phyloP scores from a whole-genome alignment of 2,329 filamentous ascomycete species.

The Cladosporium sp. region DNA sequence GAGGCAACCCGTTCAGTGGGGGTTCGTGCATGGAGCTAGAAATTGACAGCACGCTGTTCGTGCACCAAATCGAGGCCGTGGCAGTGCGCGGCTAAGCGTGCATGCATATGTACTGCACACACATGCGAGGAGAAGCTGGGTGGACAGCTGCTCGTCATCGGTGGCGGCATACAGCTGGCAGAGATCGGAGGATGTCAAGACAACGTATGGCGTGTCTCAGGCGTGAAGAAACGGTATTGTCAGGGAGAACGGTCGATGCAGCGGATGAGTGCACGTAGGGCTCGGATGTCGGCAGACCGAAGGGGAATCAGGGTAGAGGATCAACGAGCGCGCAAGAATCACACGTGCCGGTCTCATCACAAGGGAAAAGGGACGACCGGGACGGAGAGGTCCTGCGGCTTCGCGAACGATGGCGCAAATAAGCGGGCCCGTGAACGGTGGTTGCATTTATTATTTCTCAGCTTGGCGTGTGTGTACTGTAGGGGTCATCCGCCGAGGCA shows the following conservation, averaged over 20 bases:
- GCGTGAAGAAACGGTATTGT: constrained; percentile 13
- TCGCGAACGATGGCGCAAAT: constrained; percentile 14
- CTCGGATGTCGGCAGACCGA: constrained; percentile 16
- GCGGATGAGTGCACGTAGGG: constrained; percentile 3
- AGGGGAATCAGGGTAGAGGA: neutral
- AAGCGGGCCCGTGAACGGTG: constrained; percentile 1
- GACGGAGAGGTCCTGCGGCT: neutral
- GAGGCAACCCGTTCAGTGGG: constrained; percentile 12
- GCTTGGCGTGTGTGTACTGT: constrained; percentile 16
- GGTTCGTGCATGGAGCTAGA: constrained; percentile 17
- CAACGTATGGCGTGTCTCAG: neutral
- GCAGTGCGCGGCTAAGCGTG: constrained; percentile 11
- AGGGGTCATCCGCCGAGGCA: constrained; percentile 7
- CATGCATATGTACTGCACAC: constrained; percentile 1
- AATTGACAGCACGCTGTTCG: constrained; percentile 12
- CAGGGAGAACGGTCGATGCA: neutral
- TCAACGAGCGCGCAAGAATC: neutral
- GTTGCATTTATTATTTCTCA: constrained; percentile 4
- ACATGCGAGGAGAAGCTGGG: neutral
- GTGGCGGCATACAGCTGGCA: constrained; percentile 8
- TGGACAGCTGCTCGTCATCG: constrained; percentile 7
- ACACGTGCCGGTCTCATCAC: constrained; percentile 18
- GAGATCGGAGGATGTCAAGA: neutral
- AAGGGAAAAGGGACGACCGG: neutral
- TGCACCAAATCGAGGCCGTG: neutral